Base-by-base conservation (phyloP, 2,329 filamentous ascomycete species). In the Botrytis byssoidea region DNA sequence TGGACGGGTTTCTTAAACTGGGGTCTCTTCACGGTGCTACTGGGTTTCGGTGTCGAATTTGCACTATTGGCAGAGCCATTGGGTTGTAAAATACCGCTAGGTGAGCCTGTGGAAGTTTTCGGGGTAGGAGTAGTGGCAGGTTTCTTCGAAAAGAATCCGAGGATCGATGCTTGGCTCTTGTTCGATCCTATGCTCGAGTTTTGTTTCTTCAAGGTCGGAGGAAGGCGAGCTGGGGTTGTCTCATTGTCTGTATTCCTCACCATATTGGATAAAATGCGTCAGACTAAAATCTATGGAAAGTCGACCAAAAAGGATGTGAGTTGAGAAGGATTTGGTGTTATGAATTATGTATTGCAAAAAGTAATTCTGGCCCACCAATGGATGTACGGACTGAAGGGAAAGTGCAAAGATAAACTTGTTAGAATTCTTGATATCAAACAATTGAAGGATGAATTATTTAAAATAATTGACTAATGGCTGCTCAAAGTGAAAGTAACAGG, bases 101-200 rank as follows among this genome's bases (percentile, higher is more conserved):
- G 73, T 75, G 76, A 73, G 51, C n/a, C 29, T 37, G 71, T 37
- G 22, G 71, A 60, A 48, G 51, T 2, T 7, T 68, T 68, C 1
- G 51, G 51, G n/a, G 51, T 77, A 4, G 81, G 82, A 22, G 85
- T 85, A 40, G 22, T 85, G 83, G 80, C 77, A 70, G 83, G 77
- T 75, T 86, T 83, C 81, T 87, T 94, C 77, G 91, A 87, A 80
- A 95, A 95, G 86, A 96, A 96, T 61, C 92, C 92, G 51, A 94
- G 85, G 74, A 96, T 94, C 71, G 91, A 93, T 81, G 86, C 87
- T 80, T 93, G 91, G 79, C 88, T 90, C 79, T 90, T 90, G 75
- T 82, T 82, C 9, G 84, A 75, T 44, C 74, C 76, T 46, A 76
- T 68, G 69, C 79, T 81, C n/a, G 80, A 81, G 73, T 69, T 75